Percentiles rank a stretch among this genome's conserved stretches.
phyloP scores from a whole-genome alignment of 2,329 filamentous ascomycete species.

The Aspergillus aculeatinus region DNA sequence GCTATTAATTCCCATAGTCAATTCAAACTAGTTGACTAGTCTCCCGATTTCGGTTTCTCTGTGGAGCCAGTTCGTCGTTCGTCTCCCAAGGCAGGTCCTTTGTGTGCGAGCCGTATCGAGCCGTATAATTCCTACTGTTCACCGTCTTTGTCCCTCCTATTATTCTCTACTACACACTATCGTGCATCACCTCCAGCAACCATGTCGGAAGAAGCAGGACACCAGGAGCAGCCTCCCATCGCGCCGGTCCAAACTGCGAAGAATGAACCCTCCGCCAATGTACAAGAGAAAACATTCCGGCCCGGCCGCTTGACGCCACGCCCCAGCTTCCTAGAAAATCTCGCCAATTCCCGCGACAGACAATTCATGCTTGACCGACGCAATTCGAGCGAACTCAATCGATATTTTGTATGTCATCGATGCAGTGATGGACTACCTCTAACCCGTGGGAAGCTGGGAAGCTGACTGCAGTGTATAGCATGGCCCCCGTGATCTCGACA shows the following conservation, averaged over 20 bases:
- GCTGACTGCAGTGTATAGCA: conserved; percentile 18
- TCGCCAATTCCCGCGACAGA: conserved; percentile 31
- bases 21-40: not conserved
- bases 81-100: conserved; percentile 6
- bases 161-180: not conserved
- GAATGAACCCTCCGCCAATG: not conserved
- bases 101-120: not conserved
- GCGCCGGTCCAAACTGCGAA: not conserved
- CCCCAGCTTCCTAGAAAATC: conserved; percentile 35
- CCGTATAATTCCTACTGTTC: not conserved
- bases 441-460: not conserved
- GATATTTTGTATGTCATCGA: conserved; percentile 57
- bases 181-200: not conserved
- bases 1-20: not conserved
- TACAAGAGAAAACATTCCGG: conserved; percentile 25
- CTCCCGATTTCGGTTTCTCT: not conserved
- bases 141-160: not conserved
- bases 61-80: not conserved
- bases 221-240: not conserved
- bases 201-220: conserved; percentile 2
- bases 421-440: not conserved
- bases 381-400: conserved; percentile 52
- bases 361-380: conserved; percentile 32
- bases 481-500: conserved; percentile 65
- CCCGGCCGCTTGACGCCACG: conserved; percentile 29